Evolutionary conservation across 208 protist genomes (phyloP), one percentile per base, ranked within the genome.

Genomic region (Tritrichomonas musculus): DNA sequence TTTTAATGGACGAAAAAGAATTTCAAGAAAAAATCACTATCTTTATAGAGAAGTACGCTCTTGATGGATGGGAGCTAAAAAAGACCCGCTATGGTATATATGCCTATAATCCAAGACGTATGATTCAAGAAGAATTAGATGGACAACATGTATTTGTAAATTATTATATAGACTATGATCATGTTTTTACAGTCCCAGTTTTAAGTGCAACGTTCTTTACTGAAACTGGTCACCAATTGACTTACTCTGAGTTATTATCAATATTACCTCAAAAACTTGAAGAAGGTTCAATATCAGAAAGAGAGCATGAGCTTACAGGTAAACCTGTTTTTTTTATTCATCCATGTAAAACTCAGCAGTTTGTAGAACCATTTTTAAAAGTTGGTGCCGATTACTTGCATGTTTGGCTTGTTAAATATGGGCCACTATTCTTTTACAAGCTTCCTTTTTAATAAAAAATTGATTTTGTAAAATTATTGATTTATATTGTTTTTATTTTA

Each of bases 291-390:
- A n/a, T 88, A 11, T 88, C 77, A 27, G 77, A 88, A 50, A 53
- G 77, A 39, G 47, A 53, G 47, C 77, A 88, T 88, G 9, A 44
- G 3, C 3, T 47, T 0, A 60, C 77, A 57, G 47, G 47, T 17
- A 88, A 53, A 5, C 77, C 77, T 17, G 41, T 88, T 39, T 88
- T 88, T 47, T 88, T 88, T 88, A 55, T 88, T n/a, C 77, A 88
- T 88, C 77, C 77, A 27, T 88, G 77, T 30, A 53, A 88, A 39
- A 88, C 77, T 27, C 9, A 53, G 22, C 22, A 88, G 27, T 88
- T 53, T 88, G 2, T 88, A 0, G 44, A n/a, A 11, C 41, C 41
- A 88, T n/a, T 88, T 39, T 25, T 53, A 39, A 0, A 53, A 57
- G 33, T 47, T 20, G 77, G 77, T 41, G 30, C 47, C 5, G 20